A percentile compares a stretch with the other conserved stretches of the same genome.
Conservation (phyloP, 179 eudicot genomes). For the Beta lomatogona region DNA sequence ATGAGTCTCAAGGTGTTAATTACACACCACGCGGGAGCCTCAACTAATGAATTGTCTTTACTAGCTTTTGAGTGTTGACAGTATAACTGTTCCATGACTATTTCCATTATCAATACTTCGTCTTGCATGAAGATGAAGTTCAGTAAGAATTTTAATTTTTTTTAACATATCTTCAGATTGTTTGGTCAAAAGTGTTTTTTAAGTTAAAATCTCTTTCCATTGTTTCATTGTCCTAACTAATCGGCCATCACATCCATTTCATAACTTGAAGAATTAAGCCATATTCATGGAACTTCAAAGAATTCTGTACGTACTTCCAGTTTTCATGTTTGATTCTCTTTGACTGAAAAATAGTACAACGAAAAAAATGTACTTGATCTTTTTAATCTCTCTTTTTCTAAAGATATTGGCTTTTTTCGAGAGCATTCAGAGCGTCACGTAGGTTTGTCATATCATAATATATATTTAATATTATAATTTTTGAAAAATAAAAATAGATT, state of each 20-base stretch:
- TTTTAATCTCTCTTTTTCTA: no score
- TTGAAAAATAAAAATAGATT: no score
- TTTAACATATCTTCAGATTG: background rate
- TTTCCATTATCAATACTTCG: background rate
- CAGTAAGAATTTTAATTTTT: background rate
- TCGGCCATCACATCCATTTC: background rate
- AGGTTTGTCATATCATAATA: no score
- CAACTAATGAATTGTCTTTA: constrained; percentile 11
- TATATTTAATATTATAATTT: no score
- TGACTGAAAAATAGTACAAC: no score
- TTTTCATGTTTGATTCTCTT: no score
- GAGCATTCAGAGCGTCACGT: no score
- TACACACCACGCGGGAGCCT: constrained; percentile 1
- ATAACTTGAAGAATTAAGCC: no score
- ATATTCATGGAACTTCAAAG: no score
- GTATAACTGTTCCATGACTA: background rate
- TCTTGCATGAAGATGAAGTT: constrained; percentile 1
- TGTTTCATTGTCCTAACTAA: background rate
- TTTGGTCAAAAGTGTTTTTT: background rate
- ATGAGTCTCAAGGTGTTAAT: background rate
- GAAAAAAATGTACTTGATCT: no score
- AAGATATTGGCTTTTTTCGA: no score
- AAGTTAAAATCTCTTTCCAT: background rate
- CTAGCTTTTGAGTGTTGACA: background rate
- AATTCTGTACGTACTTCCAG: no score